Evolutionary conservation across 2,329 filamentous ascomycete genomes (phyloP), one percentile per base, ranked within the genome.

Genomic region (Fusarium dlaminii): DNA sequence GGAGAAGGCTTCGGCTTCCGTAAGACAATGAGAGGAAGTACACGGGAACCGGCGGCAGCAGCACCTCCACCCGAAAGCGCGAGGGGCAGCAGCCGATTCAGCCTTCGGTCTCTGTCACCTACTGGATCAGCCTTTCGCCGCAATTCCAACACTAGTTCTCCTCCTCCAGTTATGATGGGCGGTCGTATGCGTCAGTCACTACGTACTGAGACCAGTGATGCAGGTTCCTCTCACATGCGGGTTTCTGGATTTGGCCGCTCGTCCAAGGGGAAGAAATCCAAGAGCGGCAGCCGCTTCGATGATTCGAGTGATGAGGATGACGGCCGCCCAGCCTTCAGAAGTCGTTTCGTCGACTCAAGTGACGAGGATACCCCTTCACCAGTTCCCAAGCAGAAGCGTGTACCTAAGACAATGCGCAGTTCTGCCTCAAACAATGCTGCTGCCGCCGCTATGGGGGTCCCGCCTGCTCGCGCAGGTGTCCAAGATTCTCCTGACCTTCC

Each of bases 301-400:
- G 91, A 94, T 76, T 94, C 92, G 3, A 94, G 92, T 77, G 92
- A 94, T 63, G 91, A 93, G 52, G 86, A 88, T 27, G 77, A 76
- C 39, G 64, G 51, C 3, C 72, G 58, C 8, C 75, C 77, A 37
- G 48, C 70, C 8, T 75, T 75, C 63, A 65, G 88, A 32, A 91
- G 89, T 77, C 90, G 92, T 1, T 93, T 94, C 74, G 89, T 85
- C 3, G 91, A 94, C 77, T 94, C 92, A 3, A 94, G 92, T 78
- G 92, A 93, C 39, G 86, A 88, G 8, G 77, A 72, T n/a, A 46
- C 63, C 56, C 55, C 77, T 64, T 59, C 72, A 4, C 76, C 78
- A 4, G 66, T 48, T 12, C 39, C 73, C 13, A 81, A 76, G 55
- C 65, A 71, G 29, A 76, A 76, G 36, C 85, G 86, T 20, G 79